These are phyloP conservation scores for Polygonum maritimum DNA, from an alignment of 148 eudicot genomes.

Conservation along the genomic window DNA sequence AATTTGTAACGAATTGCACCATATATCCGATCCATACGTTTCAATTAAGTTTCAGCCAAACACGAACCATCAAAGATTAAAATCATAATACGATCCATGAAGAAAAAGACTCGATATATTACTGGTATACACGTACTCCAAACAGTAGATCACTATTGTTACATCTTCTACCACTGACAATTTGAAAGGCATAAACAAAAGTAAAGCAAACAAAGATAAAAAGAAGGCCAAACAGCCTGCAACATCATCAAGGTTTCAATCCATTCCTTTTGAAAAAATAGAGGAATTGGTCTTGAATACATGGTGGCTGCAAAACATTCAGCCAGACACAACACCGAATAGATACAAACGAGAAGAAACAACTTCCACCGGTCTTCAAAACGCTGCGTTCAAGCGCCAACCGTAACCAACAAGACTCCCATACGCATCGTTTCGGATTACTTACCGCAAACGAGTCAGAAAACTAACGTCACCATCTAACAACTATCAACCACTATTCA, in stretches of 20 bases:
- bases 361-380: neutral
- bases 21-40: no score
- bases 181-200: neutral
- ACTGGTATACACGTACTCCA: neutral
- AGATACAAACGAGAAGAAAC: no score
- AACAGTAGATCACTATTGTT: neutral
- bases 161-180: neutral
- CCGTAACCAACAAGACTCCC: neutral
- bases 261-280: slow-evolving; percentile 15
- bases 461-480: neutral
- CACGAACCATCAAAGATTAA: neutral
- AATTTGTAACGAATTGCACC: no score
- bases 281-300: neutral
- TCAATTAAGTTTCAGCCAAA: no score
- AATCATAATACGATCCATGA: neutral
- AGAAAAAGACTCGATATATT: neutral
- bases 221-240: neutral
- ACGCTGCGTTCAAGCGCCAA: neutral
- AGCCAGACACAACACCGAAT: neutral
- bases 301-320: neutral
- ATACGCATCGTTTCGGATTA: neutral
- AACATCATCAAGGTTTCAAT: neutral
- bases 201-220: neutral
- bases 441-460: neutral
- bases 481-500: neutral